A percentile compares a stretch with the other conserved stretches of the same genome.
These are phyloP conservation scores for Colletotrichum abscissum DNA, from an alignment of 2,329 filamentous ascomycete species.

Conservation along the genomic window DNA sequence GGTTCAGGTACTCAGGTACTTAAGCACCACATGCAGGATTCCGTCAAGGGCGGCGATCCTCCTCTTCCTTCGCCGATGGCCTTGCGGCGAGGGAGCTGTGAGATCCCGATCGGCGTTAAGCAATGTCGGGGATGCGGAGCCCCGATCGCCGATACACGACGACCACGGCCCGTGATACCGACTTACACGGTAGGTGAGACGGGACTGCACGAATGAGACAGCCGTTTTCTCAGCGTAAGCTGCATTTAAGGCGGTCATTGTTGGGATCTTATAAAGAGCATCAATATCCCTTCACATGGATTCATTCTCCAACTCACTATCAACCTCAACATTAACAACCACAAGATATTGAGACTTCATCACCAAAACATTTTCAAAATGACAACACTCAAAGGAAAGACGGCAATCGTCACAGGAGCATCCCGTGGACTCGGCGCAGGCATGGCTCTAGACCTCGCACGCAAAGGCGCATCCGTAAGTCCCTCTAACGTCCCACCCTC, in stretches of 20 bases:
- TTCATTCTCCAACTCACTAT: no score
- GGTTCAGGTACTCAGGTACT: no score
- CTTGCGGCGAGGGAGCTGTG: neutral
- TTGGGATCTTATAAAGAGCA: neutral
- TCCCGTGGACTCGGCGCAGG: slow-evolving; percentile 39
- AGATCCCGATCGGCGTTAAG: neutral
- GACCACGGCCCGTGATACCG: neutral
- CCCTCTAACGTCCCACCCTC: neutral
- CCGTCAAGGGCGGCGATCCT: neutral
- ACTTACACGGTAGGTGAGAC: neutral
- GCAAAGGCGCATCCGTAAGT: slow-evolving; percentile 38
- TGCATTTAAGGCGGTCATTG: neutral
- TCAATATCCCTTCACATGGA: no score
- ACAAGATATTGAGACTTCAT: no score
- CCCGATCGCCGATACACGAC: slow-evolving; percentile 2
- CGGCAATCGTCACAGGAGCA: slow-evolving; percentile 40
- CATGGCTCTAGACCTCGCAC: slow-evolving; percentile 39
- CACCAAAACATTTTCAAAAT: neutral
- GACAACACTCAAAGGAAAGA: slow-evolving; percentile 33
- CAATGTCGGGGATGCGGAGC: neutral
- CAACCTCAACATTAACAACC: no score
- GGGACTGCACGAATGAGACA: neutral
- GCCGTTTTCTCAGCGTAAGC: neutral
- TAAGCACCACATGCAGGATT: neutral
- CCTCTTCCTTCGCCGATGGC: neutral